Evolutionary conservation across 495 filamentous ascomycete genomes (phyloP).

Genomic region (Penicillium silybi): DNA sequence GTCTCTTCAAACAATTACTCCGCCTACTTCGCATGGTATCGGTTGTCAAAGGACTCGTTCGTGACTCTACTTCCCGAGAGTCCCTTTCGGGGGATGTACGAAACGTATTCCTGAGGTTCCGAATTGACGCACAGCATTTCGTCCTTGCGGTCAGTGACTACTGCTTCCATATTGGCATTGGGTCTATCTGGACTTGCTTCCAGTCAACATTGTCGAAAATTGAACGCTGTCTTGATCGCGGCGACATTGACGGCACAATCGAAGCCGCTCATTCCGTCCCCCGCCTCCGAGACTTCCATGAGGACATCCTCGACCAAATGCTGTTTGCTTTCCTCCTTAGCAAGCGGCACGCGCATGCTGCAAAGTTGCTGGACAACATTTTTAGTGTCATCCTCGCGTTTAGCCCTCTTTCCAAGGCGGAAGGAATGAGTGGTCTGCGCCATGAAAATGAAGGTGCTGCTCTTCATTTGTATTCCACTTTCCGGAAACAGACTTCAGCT

Average conservation of each 20-base stretch:
- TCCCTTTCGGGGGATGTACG: slow-evolving; percentile 35
- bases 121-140: slow-evolving; percentile 75
- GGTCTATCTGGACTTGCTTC: slow-evolving; percentile 65
- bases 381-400: slow-evolving; percentile 71
- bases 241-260: slow-evolving; percentile 43
- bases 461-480: slow-evolving; percentile 54
- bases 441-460: slow-evolving; percentile 41
- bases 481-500: slow-evolving; percentile 64
- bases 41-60: slow-evolving; percentile 66
- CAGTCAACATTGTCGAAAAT: slow-evolving; percentile 59
- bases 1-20: slow-evolving; percentile 73
- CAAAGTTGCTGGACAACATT: slow-evolving; percentile 72
- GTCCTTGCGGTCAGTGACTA: slow-evolving; percentile 63
- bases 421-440: slow-evolving; percentile 36
- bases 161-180: slow-evolving; percentile 73
- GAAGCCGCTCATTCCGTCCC: slow-evolving; percentile 57
- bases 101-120: slow-evolving; percentile 57
- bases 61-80: slow-evolving; percentile 47
- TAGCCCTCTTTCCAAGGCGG: slow-evolving; percentile 44
- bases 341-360: slow-evolving; percentile 52
- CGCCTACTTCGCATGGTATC: slow-evolving; percentile 76
- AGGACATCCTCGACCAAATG: slow-evolving; percentile 72
- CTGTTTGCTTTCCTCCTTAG: slow-evolving; percentile 68
- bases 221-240: slow-evolving; percentile 51
- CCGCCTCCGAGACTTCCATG: slow-evolving; percentile 65